Evolutionary conservation across 768 basidiomycete species (phyloP), one percentile per base, ranked within the genome.

Genomic region (Tylopilus plumbeoviolaceoides): DNA sequence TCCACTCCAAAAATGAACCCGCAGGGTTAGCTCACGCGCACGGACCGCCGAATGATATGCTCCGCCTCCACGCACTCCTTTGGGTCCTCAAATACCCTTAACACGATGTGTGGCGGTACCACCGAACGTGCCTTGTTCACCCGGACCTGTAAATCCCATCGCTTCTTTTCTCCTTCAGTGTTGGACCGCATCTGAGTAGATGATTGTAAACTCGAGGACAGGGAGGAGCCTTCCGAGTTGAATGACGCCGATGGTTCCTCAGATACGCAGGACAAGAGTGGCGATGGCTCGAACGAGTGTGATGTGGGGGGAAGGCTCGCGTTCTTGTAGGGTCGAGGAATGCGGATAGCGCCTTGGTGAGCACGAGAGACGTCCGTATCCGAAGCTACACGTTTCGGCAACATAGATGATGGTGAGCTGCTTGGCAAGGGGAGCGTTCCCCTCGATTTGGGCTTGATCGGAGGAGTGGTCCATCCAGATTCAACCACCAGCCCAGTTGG

Each of bases 1-100:
- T n/a, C 36, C 10, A 10, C 7, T 15, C 50, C 47, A 15, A 27
- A 33, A 40, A 42, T 17, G 4, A 21, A 30, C 28, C 42, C n/a
- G 30, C 10, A 18, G 8, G n/a, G 15, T 18, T 46, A 59, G 21
- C n/a, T 40, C 36, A 20, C 36, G 39, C 12, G n/a, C 40, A 28
- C 30, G 23, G 63, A 30, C 35, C 33, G 54, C 17, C 44, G 61
- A 46, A 82, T 61, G 51, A 81, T 72, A 44, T 74, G 69, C 35
- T 69, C 70, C 21, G 76, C 78, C 68, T 91, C 89, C 15, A 78
- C 73, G 63, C 89, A 91, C 60, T 92, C 87, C 56, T 60, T 70
- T 10, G 90, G 84, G 39, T 80, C 67, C 59, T 81, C 77, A 64
- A 92, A 92, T 25, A 91, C 65, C 48, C 87, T 76, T 62, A 91